Conservation (phyloP, 1,284 basidiomycete species). For the Fomitopsis schrenkii region DNA sequence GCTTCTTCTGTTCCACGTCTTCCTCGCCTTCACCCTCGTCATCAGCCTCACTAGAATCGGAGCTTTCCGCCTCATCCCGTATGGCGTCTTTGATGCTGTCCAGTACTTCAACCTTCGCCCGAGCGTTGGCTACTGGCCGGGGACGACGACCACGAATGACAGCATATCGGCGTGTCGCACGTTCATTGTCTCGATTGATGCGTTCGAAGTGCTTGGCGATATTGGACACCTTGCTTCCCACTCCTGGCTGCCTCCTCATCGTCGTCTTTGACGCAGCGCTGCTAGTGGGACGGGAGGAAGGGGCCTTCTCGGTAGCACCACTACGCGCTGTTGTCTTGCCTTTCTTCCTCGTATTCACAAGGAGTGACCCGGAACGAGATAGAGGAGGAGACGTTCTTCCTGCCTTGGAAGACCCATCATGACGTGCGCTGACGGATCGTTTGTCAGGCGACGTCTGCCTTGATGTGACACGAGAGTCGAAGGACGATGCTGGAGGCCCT, state of each 20-base stretch:
- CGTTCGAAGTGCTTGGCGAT: constrained; percentile 79
- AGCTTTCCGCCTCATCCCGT: constrained; percentile 78
- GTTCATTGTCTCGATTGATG: constrained; percentile 63
- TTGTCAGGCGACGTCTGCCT: constrained; percentile 72
- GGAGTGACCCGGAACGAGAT: constrained; percentile 14
- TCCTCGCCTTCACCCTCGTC: constrained; percentile 76
- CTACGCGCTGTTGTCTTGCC: constrained; percentile 38
- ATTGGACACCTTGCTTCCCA: constrained; percentile 65
- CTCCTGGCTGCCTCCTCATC: constrained; percentile 46
- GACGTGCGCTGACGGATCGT: constrained; percentile 31
- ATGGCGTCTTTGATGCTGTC: constrained; percentile 93
- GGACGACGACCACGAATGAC: constrained; percentile 86
- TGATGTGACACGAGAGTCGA: constrained; percentile 59
- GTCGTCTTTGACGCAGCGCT: constrained; percentile 41
- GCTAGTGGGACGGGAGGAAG: constrained; percentile 39
- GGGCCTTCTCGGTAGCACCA: constrained; percentile 43
- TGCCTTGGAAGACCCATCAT: constrained; percentile 34
- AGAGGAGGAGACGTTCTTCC: constrained; percentile 42
- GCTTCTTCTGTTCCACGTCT: constrained; percentile 34
- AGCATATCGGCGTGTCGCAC: constrained; percentile 63
- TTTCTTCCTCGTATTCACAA: constrained; percentile 28
- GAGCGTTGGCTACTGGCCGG: constrained; percentile 88
- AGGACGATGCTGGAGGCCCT: constrained; percentile 37
- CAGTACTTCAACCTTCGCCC: constrained; percentile 88
- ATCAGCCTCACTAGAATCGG: constrained; percentile 83